Percentiles rank a stretch among this genome's conserved stretches.
These are phyloP conservation scores for Lycium ferocissimum DNA, from an alignment of 257 asterid genomes.

Conservation along the genomic window DNA sequence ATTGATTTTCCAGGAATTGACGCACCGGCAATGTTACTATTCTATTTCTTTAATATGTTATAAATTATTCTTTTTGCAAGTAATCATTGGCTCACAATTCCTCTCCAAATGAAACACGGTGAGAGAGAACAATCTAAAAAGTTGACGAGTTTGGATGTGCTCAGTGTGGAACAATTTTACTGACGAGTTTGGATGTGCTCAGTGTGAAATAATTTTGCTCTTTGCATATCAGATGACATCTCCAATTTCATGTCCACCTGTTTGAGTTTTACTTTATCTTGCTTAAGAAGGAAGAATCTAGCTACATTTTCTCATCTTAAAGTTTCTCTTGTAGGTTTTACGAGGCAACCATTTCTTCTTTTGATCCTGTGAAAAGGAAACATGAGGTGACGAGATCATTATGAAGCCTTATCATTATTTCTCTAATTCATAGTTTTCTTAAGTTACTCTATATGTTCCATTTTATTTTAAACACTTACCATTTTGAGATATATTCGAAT, in stretches of 20 bases:
- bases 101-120: background rate
- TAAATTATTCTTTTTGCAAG: background rate
- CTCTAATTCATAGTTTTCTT: background rate
- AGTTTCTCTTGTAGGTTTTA: conserved; percentile 57
- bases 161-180: background rate
- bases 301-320: conserved; percentile 30
- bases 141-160: background rate
- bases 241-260: background rate
- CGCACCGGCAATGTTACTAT: background rate
- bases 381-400: conserved; percentile 46
- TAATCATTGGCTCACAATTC: background rate
- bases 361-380: conserved; percentile 54
- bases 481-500: background rate
- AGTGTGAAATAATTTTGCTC: background rate
- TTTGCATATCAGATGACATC: background rate
- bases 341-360: conserved; percentile 51
- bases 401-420: background rate
- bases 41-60: background rate
- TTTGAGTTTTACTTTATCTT: background rate
- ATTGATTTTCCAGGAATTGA: no score
- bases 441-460: background rate
- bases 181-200: background rate
- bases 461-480: background rate
- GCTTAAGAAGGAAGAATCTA: background rate
- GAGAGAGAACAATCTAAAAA: background rate